These are phyloP conservation scores for Piromyces finnis DNA, from an alignment of 192 early-diverging fungal genomes.

Conservation along the genomic window DNA sequence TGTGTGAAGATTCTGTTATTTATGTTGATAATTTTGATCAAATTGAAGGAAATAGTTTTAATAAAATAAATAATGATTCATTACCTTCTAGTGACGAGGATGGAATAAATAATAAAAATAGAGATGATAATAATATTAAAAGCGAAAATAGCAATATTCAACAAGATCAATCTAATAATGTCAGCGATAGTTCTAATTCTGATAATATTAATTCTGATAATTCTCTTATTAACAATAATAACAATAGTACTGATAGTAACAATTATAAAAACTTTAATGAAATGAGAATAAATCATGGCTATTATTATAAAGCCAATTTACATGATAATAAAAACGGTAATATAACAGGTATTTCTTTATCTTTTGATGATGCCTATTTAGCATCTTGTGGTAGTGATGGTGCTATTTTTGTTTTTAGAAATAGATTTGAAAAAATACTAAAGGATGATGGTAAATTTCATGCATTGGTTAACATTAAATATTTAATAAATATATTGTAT, in stretches of 20 bases:
- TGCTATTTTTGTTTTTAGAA: constrained; percentile 23
- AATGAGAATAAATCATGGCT: constrained; percentile 8
- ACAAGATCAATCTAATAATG: not conserved
- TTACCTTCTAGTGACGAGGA: too few species aligned
- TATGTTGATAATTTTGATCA: not conserved
- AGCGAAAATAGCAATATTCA: too few species aligned
- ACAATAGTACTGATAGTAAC: not conserved
- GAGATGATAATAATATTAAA: too few species aligned
- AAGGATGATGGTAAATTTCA: not conserved
- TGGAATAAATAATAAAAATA: too few species aligned
- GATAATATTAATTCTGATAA: not conserved
- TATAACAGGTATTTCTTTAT: constrained; percentile 12
- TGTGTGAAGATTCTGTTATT: not conserved
- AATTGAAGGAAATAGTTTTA: not conserved
- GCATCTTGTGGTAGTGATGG: constrained; percentile 24
- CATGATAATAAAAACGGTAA: constrained; percentile 21
- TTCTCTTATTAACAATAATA: not conserved
- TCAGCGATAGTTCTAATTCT: not conserved
- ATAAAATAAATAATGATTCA: not conserved
- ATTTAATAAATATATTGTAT: too few species aligned
- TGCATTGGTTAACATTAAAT: too few species aligned
- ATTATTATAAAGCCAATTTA: constrained; percentile 29
- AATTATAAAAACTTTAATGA: not conserved
- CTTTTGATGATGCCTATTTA: constrained; percentile 34
- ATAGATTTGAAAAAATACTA: not conserved